Conservation (phyloP, 192 early-diverging fungal species). For the Entomortierella parvispora region DNA sequence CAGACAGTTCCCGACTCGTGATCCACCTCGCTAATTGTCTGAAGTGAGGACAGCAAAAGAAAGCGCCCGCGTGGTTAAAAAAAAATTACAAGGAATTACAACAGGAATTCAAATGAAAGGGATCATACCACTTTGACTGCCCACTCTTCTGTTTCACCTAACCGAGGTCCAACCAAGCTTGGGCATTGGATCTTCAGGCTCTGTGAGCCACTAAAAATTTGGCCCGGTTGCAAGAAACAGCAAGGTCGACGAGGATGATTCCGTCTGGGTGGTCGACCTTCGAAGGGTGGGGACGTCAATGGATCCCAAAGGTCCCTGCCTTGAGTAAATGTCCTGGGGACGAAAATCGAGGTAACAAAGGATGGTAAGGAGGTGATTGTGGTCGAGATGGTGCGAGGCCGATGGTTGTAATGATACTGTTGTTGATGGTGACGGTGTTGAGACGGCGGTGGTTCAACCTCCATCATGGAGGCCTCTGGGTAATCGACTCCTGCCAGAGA, state of each 20-base stretch:
- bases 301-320: background rate
- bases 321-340: background rate
- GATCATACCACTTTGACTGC: slow-evolving; percentile 54
- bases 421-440: background rate
- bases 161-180: slow-evolving; percentile 8
- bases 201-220: slow-evolving; percentile 51
- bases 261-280: background rate
- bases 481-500: too few relatives aligned
- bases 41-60: background rate
- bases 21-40: slow-evolving; percentile 54
- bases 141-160: slow-evolving; percentile 52
- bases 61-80: too few relatives aligned
- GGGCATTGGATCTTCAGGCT: slow-evolving; percentile 25
- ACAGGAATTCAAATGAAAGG: background rate
- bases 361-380: slow-evolving; percentile 27
- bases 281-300: background rate
- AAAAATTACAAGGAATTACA: background rate
- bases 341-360: slow-evolving; percentile 27
- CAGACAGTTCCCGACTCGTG: slow-evolving; percentile 47
- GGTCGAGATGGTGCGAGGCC: background rate
- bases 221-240: slow-evolving; percentile 54
- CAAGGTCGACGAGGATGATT: slow-evolving; percentile 37
- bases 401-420: background rate
- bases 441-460: background rate
- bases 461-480: too few relatives aligned